These are phyloP conservation scores for Bolboschoenus planiculmis DNA, from an alignment of 176 grass and related monocot species.

Conservation along the genomic window DNA sequence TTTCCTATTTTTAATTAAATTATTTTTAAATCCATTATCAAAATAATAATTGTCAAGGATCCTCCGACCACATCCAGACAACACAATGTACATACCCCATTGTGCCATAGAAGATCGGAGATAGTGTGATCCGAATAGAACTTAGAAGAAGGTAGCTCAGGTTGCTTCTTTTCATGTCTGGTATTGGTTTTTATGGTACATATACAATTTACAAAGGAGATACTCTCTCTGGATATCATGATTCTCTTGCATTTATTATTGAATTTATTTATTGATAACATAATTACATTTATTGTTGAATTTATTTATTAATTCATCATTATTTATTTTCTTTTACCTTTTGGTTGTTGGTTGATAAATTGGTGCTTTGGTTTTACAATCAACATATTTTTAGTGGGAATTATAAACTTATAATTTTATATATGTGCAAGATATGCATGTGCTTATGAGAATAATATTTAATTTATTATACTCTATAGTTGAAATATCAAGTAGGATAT, in stretches of 20 bases:
- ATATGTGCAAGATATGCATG: constrained; percentile 2
- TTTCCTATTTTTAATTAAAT: no score
- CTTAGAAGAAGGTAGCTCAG: not conserved
- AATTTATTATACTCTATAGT: not conserved
- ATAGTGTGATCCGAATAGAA: not conserved
- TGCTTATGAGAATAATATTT: not conserved
- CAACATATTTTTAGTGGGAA: not conserved
- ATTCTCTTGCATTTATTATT: not conserved
- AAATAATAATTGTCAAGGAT: no score
- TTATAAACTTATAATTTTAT: no score
- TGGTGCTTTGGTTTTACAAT: not conserved
- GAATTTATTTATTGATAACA: constrained; percentile 3
- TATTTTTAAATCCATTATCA: no score
- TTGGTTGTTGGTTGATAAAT: not conserved
- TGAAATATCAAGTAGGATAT: not conserved
- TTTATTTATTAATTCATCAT: not conserved
- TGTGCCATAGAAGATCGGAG: not conserved
- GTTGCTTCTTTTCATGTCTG: constrained; percentile 1
- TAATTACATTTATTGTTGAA: not conserved
- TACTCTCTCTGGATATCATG: not conserved
- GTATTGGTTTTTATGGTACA: constrained; percentile 4
- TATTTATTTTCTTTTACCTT: not conserved
- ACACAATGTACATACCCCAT: not conserved
- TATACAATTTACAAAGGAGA: not conserved
- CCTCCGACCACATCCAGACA: no score